Evolutionary conservation across 768 basidiomycete species (phyloP).

Genomic region (Trametes sanguinea): DNA sequence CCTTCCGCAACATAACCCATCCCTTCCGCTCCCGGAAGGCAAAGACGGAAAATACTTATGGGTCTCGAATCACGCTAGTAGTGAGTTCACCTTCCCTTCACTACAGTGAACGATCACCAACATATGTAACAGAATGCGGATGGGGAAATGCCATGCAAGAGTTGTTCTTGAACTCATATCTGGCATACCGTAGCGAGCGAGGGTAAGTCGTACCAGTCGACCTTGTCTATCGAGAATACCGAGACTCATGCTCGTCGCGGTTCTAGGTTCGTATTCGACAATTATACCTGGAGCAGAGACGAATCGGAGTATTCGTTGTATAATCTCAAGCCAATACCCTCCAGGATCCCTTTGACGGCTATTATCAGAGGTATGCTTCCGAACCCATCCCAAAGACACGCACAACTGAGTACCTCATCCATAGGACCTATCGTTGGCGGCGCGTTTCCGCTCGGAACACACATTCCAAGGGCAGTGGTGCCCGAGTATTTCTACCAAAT

Average conservation of each 20-base stretch:
- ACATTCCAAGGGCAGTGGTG: slow-evolving; percentile 39
- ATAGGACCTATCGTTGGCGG: slow-evolving; percentile 46
- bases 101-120: neutral
- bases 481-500: slow-evolving; percentile 42
- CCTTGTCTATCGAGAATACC: no score
- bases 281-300: slow-evolving; percentile 53
- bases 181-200: slow-evolving; percentile 38
- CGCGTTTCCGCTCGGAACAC: slow-evolving; percentile 35
- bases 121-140: slow-evolving; percentile 34
- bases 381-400: neutral
- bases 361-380: slow-evolving; percentile 46
- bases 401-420: neutral
- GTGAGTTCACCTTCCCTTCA: slow-evolving; percentile 30
- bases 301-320: slow-evolving; percentile 41
- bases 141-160: slow-evolving; percentile 46
- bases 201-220: slow-evolving; percentile 33
- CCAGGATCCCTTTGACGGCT: slow-evolving; percentile 53
- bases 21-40: slow-evolving; percentile 43
- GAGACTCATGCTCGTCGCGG: neutral
- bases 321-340: slow-evolving; percentile 51
- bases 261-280: slow-evolving; percentile 50
- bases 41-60: slow-evolving; percentile 47
- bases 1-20: slow-evolving; percentile 48
- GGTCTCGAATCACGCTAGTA: slow-evolving; percentile 48
- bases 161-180: slow-evolving; percentile 35